Conservation (phyloP, 179 eudicot species). For the Pouteria campechiana region DNA sequence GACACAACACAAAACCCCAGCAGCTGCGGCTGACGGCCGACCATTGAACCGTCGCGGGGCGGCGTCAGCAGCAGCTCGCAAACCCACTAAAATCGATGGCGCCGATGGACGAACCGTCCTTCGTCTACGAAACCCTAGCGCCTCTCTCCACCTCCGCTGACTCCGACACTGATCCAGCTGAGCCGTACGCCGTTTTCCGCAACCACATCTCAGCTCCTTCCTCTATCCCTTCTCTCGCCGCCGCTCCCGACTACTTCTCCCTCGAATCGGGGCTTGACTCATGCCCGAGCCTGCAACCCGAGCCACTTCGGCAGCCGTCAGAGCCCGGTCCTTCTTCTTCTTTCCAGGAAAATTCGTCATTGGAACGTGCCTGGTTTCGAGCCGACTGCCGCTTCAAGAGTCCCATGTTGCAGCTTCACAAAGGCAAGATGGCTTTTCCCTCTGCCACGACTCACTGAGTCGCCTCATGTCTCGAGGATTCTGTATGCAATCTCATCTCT, state of each 20-base stretch:
- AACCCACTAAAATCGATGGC: too few relatives aligned
- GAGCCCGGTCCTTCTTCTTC: constrained; percentile 8
- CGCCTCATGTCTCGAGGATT: not conserved
- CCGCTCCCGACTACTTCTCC: constrained; percentile 58
- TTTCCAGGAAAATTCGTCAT: constrained; percentile 24
- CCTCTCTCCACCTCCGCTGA: constrained; percentile 13
- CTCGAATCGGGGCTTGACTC: constrained; percentile 30
- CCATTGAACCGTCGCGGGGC: too few relatives aligned
- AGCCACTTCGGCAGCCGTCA: constrained; percentile 3
- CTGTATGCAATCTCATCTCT: not conserved
- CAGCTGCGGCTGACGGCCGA: too few relatives aligned
- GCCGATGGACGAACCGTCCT: too few relatives aligned
- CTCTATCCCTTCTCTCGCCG: constrained; percentile 9
- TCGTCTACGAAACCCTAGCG: constrained; percentile 22
- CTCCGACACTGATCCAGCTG: constrained; percentile 7
- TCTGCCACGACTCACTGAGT: not conserved
- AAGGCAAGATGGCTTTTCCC: constrained; percentile 29
- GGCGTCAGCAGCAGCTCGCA: too few relatives aligned
- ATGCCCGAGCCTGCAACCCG: not conserved
- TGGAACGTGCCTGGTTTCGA: constrained; percentile 91
- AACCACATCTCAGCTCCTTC: constrained; percentile 47
- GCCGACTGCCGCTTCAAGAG: constrained; percentile 63
- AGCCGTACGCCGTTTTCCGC: constrained; percentile 48
- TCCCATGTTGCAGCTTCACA: constrained; percentile 93
- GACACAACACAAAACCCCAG: too few relatives aligned